A percentile compares a stretch with the other conserved stretches of the same genome.
These are phyloP conservation scores for Podosphaera aphanis DNA, from an alignment of 2,329 filamentous ascomycete species.

Conservation along the genomic window DNA sequence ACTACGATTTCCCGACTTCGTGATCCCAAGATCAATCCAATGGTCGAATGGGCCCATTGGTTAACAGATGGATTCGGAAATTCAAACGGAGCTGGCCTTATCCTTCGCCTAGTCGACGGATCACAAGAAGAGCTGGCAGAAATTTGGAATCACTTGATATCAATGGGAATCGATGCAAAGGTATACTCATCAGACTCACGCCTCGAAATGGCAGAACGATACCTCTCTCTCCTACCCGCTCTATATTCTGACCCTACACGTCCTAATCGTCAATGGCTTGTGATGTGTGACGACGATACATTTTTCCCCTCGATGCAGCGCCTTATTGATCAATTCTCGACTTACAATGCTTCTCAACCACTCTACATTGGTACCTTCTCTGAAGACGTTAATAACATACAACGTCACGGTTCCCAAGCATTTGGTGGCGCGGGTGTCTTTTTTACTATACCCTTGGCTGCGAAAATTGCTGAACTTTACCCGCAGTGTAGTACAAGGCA, in stretches of 20 bases:
- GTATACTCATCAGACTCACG: slow-evolving; percentile 29
- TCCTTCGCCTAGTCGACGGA: slow-evolving; percentile 30
- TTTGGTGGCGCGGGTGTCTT: slow-evolving; percentile 16
- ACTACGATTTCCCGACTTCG: slow-evolving; percentile 32
- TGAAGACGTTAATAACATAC: slow-evolving; percentile 14
- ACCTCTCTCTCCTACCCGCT: slow-evolving; percentile 29
- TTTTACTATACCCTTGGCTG: slow-evolving; percentile 20
- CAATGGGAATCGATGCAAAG: slow-evolving; percentile 30
- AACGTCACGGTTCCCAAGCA: slow-evolving; percentile 15
- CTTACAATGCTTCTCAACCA: slow-evolving; percentile 9
- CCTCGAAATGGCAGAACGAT: slow-evolving; percentile 34
- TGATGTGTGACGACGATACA: slow-evolving; percentile 17
- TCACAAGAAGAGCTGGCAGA: slow-evolving; percentile 26
- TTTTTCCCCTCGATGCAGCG: slow-evolving; percentile 14
- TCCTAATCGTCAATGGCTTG: slow-evolving; percentile 20
- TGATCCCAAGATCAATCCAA: slow-evolving; percentile 26
- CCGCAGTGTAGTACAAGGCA: slow-evolving; percentile 23
- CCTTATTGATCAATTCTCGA: slow-evolving; percentile 9
- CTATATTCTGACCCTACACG: slow-evolving; percentile 29
- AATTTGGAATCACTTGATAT: slow-evolving; percentile 23
- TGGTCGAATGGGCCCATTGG: slow-evolving; percentile 37
- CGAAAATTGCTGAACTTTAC: slow-evolving; percentile 23
- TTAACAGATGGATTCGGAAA: slow-evolving; percentile 30
- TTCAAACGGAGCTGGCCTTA: slow-evolving; percentile 32
- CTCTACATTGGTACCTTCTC: slow-evolving; percentile 15